Percentiles rank a stretch among this genome's conserved stretches.
Conservation (phyloP, 768 basidiomycete species). For the Lentinula boryana region DNA sequence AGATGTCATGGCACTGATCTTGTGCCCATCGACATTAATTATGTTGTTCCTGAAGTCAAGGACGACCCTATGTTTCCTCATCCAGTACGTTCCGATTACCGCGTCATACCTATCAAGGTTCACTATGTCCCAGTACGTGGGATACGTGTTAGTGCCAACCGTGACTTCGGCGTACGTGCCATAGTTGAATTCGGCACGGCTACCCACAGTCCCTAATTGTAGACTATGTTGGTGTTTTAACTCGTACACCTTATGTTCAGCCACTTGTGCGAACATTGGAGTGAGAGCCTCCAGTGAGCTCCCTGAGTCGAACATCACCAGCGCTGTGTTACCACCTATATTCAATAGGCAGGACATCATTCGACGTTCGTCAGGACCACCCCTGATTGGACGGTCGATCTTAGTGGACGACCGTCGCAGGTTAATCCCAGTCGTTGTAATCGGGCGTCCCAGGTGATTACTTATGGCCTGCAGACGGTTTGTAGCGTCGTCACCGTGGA, state of each 20-base stretch:
- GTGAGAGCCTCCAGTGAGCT: not conserved
- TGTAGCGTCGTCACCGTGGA: too few relatives aligned
- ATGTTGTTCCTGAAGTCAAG: not conserved
- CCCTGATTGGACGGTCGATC: too few relatives aligned
- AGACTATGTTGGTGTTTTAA: not conserved
- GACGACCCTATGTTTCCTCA: not conserved
- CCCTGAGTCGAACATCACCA: too few relatives aligned
- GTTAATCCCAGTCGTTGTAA: too few relatives aligned
- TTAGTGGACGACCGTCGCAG: too few relatives aligned
- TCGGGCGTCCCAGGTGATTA: too few relatives aligned
- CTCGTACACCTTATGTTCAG: not conserved
- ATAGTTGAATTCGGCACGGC: not conserved
- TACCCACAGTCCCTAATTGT: not conserved
- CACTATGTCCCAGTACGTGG: not conserved
- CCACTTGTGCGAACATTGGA: not conserved
- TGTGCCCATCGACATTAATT: too few relatives aligned
- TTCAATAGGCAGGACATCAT: too few relatives aligned
- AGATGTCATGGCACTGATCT: too few relatives aligned
- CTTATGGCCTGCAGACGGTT: too few relatives aligned
- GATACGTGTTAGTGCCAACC: not conserved
- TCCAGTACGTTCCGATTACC: not conserved
- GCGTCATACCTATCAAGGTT: not conserved
- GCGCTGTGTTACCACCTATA: too few relatives aligned
- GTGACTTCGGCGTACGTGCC: not conserved
- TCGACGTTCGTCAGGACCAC: too few relatives aligned